These are phyloP conservation scores for Sechiopsis laciniata DNA, from an alignment of 306 rosid genomes.

Conservation along the genomic window DNA sequence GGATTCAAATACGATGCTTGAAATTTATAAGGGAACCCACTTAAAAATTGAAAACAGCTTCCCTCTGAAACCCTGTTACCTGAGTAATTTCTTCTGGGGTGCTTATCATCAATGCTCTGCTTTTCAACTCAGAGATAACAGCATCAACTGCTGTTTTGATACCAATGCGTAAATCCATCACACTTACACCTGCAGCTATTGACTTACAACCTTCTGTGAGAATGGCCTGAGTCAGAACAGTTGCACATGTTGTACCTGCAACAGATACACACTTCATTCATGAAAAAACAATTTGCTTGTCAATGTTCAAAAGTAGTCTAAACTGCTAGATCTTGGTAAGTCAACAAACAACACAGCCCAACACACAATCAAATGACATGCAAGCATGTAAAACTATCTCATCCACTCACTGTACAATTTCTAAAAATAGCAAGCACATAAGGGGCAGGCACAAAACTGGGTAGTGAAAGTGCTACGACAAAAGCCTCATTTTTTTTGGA, in stretches of 20 bases:
- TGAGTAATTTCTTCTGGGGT: constrained; percentile 89
- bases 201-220: constrained; percentile 89
- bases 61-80: constrained; percentile 43
- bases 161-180: constrained; percentile 84
- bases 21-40: not conserved
- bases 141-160: constrained; percentile 84
- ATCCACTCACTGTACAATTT: not conserved
- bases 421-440: not conserved
- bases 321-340: not conserved
- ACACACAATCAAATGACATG: not conserved
- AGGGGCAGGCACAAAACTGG: not conserved
- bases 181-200: constrained; percentile 84
- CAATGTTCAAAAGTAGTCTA: not conserved
- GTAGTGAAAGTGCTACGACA: not conserved
- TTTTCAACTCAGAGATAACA: constrained; percentile 70
- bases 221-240: constrained; percentile 87
- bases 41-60: not conserved
- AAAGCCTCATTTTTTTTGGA: not conserved
- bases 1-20: too few species aligned
- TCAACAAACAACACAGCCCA: not conserved
- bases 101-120: constrained; percentile 76
- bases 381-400: not conserved
- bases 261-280: constrained; percentile 21
- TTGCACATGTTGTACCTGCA: constrained; percentile 95
- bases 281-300: not conserved